phyloP scores from a whole-genome alignment of 164 flowering plant genomes.

The Umbellularia californica region DNA sequence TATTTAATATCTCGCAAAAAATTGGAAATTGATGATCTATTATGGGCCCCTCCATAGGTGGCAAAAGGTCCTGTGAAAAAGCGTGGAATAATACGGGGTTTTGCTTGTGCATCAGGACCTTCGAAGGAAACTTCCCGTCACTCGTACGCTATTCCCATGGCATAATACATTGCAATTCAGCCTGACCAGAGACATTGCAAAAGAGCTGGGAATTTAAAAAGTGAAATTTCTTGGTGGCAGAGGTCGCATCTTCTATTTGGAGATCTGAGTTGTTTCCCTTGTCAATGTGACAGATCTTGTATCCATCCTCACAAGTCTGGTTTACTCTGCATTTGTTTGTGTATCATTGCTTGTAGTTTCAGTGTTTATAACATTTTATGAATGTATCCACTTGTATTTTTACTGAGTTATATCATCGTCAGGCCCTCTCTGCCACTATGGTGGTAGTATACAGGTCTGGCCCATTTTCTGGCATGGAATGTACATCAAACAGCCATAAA shows the following conservation, averaged over 20 bases:
- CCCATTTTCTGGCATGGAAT: too few species aligned
- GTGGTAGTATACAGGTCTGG: too few species aligned
- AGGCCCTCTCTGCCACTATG: not conserved
- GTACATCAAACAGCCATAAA: too few species aligned
- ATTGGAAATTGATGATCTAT: not conserved
- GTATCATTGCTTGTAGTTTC: not conserved
- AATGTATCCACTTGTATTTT: not conserved
- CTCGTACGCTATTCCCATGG: conserved; percentile 96
- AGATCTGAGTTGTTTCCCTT: not conserved
- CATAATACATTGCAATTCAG: conserved; percentile 80
- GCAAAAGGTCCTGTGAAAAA: not conserved
- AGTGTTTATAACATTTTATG: not conserved
- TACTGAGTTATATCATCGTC: not conserved
- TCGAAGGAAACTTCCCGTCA: conserved; percentile 93
- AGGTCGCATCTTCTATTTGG: not conserved
- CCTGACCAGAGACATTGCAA: conserved; percentile 68
- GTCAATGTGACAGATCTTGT: not conserved
- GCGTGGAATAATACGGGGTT: not conserved
- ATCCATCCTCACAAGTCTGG: not conserved
- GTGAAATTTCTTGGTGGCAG: conserved; percentile 17
- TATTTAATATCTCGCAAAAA: not conserved
- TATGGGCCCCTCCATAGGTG: too few species aligned
- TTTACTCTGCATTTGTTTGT: not conserved
- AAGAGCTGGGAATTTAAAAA: conserved; percentile 71
- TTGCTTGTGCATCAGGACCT: conserved; percentile 65